Percentiles rank a stretch among this genome's conserved stretches.
Conservation (phyloP, 768 basidiomycete genomes). For the Pulveroboletus sp. region DNA sequence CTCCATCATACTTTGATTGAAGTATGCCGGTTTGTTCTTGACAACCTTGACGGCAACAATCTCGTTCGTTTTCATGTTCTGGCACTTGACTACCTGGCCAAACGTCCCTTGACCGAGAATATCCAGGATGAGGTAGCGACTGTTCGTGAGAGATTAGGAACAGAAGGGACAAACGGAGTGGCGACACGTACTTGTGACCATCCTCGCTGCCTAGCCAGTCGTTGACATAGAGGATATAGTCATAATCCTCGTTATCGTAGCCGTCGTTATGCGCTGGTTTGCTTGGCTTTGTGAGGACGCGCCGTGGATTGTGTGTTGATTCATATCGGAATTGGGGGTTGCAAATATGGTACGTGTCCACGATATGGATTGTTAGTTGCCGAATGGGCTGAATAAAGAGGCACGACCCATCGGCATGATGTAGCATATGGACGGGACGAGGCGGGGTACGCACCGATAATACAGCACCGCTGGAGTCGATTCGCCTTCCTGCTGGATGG, state of each 20-base stretch:
- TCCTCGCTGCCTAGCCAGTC: conserved; percentile 95
- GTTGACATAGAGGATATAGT: conserved; percentile 99
- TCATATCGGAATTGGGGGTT: conserved; percentile 96
- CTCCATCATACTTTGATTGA: conserved; percentile 99
- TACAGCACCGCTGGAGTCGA: conserved; percentile 70
- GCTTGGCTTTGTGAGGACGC: conserved; percentile 96
- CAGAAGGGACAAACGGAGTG: neutral
- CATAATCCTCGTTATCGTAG: conserved; percentile 98
- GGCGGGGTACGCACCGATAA: conserved; percentile 62
- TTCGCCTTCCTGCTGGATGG: conserved; percentile 61
- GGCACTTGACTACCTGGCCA: conserved; percentile 99
- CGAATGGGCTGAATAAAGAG: conserved; percentile 43
- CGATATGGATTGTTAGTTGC: conserved; percentile 78
- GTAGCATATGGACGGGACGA: neutral
- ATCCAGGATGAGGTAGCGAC: conserved; percentile 90
- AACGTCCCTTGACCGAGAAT: conserved; percentile 98
- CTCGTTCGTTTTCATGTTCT: conserved; percentile 99
- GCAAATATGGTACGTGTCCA: conserved; percentile 91
- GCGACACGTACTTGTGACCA: conserved; percentile 76
- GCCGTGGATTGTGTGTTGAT: conserved; percentile 87
- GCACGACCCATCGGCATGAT: conserved; percentile 6
- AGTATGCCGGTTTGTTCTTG: conserved; percentile 99
- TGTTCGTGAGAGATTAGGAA: conserved; percentile 30
- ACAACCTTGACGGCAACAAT: conserved; percentile 99
- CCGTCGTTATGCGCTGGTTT: conserved; percentile 95